Evolutionary conservation across 306 rosid genomes (phyloP).

Genomic region (Cajanus cajan): DNA sequence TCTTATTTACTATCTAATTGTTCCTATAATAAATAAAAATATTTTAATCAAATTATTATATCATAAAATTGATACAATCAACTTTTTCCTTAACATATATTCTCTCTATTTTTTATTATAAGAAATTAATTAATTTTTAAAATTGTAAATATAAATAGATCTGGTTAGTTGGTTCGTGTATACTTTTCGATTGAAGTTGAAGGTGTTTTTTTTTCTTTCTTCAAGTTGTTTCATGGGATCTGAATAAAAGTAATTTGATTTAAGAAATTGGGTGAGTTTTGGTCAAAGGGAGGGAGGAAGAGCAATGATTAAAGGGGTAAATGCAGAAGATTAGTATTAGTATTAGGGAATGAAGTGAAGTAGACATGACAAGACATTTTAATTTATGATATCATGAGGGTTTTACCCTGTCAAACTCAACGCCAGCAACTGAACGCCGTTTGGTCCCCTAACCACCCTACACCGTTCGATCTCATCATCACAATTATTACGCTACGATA

Average conservation of each 20-base stretch:
- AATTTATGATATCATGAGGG: slow-evolving; percentile 24
- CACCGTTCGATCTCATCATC: slow-evolving; percentile 25
- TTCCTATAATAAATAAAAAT: too few relatives aligned
- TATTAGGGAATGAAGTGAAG: background rate
- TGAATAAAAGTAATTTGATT: background rate
- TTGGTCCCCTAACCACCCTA: slow-evolving; percentile 50
- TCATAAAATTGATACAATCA: too few relatives aligned
- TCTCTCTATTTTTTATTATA: too few relatives aligned
- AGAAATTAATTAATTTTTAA: too few relatives aligned
- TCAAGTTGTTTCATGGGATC: too few relatives aligned
- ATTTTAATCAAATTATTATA: too few relatives aligned
- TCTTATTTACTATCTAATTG: too few relatives aligned
- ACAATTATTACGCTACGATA: slow-evolving; percentile 50
- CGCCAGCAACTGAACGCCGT: slow-evolving; percentile 44
- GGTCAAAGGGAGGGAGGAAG: background rate
- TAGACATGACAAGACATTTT: background rate
- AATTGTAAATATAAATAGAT: too few relatives aligned
- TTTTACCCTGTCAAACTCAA: slow-evolving; percentile 22
- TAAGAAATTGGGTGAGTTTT: background rate
- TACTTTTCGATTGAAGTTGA: background rate
- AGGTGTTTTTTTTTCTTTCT: background rate
- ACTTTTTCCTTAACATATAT: too few relatives aligned
- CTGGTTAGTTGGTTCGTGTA: too few relatives aligned
- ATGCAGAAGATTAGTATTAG: too few relatives aligned
- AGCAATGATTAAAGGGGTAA: background rate